Conservation (phyloP, 257 asterid genomes). For the Coffea eugenioides region DNA sequence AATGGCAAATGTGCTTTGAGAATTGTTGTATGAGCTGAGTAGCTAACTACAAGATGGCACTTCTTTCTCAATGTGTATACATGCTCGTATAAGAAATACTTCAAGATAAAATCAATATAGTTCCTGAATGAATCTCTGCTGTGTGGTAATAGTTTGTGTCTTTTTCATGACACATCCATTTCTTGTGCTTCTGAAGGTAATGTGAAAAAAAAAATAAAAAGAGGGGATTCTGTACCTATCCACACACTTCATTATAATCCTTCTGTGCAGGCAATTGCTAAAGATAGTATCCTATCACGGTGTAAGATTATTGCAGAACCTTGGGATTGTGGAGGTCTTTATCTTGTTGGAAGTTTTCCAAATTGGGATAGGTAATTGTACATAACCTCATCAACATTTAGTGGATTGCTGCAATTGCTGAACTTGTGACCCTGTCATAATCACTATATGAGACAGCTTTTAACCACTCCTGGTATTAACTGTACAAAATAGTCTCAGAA, state of each 20-base stretch:
- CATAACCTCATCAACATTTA: not conserved
- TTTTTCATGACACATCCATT: not conserved
- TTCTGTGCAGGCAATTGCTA: slow-evolving; percentile 79
- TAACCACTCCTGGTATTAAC: not conserved
- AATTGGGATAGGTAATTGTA: slow-evolving; percentile 91
- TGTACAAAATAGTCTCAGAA: not conserved
- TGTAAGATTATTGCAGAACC: slow-evolving; percentile 95
- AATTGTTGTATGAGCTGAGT: not conserved
- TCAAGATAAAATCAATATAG: not conserved
- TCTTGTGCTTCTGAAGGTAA: not conserved
- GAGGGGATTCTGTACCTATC: not conserved
- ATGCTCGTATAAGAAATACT: not conserved
- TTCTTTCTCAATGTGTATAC: not conserved
- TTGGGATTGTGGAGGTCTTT: slow-evolving; percentile 99
- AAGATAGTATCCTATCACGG: slow-evolving; percentile 80
- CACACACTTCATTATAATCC: not conserved
- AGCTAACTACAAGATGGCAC: not conserved
- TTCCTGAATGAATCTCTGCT: not conserved
- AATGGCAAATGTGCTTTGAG: not conserved
- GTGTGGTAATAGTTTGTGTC: not conserved
- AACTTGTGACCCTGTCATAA: not conserved
- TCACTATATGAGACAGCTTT: not conserved
- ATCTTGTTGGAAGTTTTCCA: slow-evolving; percentile 95
- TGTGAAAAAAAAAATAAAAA: too few relatives aligned
- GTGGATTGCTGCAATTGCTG: not conserved